Conservation (phyloP, 352 stramenopile species). For the Pythium pyrilobum region DNA sequence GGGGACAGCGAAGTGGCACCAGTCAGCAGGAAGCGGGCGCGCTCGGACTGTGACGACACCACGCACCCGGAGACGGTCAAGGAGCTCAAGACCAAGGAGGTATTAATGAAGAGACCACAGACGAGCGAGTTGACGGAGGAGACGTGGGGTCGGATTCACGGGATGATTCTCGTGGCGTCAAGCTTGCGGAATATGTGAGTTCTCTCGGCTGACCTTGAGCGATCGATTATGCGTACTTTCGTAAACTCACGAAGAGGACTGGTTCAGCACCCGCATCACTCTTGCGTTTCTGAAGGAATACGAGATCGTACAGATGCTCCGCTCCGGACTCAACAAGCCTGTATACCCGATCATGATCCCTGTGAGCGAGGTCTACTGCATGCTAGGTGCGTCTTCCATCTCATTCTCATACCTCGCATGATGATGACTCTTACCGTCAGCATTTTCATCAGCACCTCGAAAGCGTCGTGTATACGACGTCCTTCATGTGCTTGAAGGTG, state of each 20-base stretch:
- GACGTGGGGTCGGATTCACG: conserved; percentile 12
- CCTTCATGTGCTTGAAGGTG: conserved; percentile 75
- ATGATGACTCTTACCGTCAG: no score
- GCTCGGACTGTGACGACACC: no score
- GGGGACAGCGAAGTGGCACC: no score
- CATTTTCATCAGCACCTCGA: conserved; percentile 47
- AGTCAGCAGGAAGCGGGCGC: no score
- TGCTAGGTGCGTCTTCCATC: conserved; percentile 39
- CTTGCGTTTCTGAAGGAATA: conserved; percentile 68
- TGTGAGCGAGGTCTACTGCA: conserved; percentile 57
- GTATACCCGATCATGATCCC: conserved; percentile 45
- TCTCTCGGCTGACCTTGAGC: neutral
- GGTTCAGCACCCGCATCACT: conserved; percentile 37
- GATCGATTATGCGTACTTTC: neutral
- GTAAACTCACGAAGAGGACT: no score
- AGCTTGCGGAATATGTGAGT: conserved; percentile 16
- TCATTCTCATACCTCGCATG: no score
- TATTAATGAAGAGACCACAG: neutral
- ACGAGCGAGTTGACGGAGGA: conserved; percentile 3
- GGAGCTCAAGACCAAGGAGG: neutral
- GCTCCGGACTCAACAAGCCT: neutral
- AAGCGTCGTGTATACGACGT: conserved; percentile 78
- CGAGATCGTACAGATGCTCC: conserved; percentile 25
- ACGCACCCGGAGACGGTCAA: neutral
- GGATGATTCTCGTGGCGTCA: conserved; percentile 2